Percentiles rank a stretch among this genome's conserved stretches.
These are phyloP conservation scores for Pythium inflatum DNA, from an alignment of 352 stramenopile genomes.

Conservation along the genomic window DNA sequence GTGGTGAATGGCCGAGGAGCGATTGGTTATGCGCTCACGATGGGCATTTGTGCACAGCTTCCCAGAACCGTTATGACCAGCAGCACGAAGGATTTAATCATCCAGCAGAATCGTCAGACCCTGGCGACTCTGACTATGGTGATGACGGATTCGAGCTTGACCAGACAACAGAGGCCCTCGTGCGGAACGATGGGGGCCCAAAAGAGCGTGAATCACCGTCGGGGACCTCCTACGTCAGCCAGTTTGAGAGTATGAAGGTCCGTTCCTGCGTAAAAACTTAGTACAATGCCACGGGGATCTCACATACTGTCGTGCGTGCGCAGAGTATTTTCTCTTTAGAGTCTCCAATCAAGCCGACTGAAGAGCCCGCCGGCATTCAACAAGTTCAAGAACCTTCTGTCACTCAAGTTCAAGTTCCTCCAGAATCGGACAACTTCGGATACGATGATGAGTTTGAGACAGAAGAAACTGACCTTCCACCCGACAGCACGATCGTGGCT, in stretches of 20 bases:
- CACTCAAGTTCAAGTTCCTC: background rate
- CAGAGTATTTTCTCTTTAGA: conserved; percentile 38
- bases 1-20: background rate
- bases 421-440: conserved; percentile 50
- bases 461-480: conserved; percentile 12
- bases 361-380: background rate
- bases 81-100: conserved; percentile 32
- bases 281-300: background rate
- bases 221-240: conserved; percentile 26
- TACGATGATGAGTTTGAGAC: conserved; percentile 84
- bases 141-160: conserved; percentile 74
- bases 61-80: conserved; percentile 44
- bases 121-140: conserved; percentile 43
- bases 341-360: conserved; percentile 10
- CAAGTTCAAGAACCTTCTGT: background rate
- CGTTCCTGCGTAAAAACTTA: background rate
- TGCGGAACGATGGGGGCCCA: background rate
- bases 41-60: conserved; percentile 22
- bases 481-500: background rate
- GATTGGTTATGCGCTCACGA: background rate
- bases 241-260: conserved; percentile 52
- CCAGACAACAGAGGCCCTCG: conserved; percentile 38
- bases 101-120: conserved; percentile 25
- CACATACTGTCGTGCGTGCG: background rate
- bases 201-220: background rate